Evolutionary conservation across 176 grass and related monocot species (phyloP), one percentile per base, ranked within the genome.

Genomic region (Eragrostis curvula): DNA sequence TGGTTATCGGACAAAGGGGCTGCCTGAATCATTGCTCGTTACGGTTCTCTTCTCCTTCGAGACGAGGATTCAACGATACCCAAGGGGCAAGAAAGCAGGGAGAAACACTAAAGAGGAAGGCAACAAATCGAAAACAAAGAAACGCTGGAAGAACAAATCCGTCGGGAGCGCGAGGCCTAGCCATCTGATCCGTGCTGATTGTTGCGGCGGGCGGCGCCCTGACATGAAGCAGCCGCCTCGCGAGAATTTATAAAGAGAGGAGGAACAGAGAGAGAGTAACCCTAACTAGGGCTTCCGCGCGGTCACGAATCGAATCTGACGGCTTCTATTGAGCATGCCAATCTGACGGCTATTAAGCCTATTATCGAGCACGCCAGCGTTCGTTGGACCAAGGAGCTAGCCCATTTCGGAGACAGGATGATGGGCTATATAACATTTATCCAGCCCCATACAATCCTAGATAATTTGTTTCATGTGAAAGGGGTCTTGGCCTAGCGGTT

Each of bases 11-110:
- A 85, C 88, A 91, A 87, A 93, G 80, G 80, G 90, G 90, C 85
- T 96, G 93, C 90, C 93, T 93, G 90, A 96, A 81, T 82, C 77
- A 49, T 87, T 61, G 83, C 90, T 96, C 90, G 85, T 88, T 56
- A 3, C 10, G 6, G 6, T 2, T 42, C 69, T 49, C 17, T 43
- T 56, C 8, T 21, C 2, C 5, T 8, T 25, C 21, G 5, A 25
- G 15, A 55, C 4, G 17, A 73, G 11, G 24, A 71, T 20, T 16
- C 15, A 5, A 44, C 6, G 21, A 46, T 9, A 12, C 6, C 6
- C 28, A 3, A 30, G 3, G 18, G 1, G 8, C 5, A 17, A 65
- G 27, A 8, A 21, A 24, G 3, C 18, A 8, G 58, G 10, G 3
- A 75, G 7, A 58, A 29, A 27, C 10, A 6, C 3, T 0, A 18